These are phyloP conservation scores for Colletotrichum liriopes DNA, from an alignment of 2,329 filamentous ascomycete species.

Conservation along the genomic window DNA sequence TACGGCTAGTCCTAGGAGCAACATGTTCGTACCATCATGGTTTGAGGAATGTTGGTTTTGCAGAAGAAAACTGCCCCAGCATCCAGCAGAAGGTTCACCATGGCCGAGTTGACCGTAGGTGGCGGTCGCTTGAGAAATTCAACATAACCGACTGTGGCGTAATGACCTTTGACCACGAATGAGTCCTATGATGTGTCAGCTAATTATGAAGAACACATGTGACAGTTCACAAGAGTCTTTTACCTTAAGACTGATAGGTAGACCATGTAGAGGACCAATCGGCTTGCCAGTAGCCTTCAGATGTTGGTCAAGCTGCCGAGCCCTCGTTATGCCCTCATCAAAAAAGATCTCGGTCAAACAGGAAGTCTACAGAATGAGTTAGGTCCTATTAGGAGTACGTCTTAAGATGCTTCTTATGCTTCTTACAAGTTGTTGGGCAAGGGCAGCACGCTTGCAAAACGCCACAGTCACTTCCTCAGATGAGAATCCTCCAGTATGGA, in stretches of 20 bases:
- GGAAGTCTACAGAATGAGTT: conserved; percentile 47
- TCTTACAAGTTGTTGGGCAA: conserved; percentile 48
- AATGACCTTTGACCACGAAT: conserved; percentile 68
- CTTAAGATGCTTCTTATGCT: background rate
- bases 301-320: conserved; percentile 62
- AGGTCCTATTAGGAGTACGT: background rate
- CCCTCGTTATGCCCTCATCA: conserved; percentile 60
- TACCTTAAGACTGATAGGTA: conserved; percentile 62
- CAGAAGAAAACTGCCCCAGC: conserved; percentile 78
- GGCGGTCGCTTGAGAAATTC: conserved; percentile 67
- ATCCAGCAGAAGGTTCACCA: conserved; percentile 71
- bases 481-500: conserved; percentile 43
- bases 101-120: conserved; percentile 66
- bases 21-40: conserved; percentile 56
- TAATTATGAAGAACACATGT: conserved; percentile 28
- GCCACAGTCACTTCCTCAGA: conserved; percentile 47
- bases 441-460: conserved; percentile 49
- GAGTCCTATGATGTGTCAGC: conserved; percentile 69
- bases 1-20: accelerated
- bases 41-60: conserved; percentile 79
- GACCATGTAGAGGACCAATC: conserved; percentile 74
- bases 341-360: conserved; percentile 67
- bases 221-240: background rate
- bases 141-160: conserved; percentile 71
- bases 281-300: conserved; percentile 56